Percentiles rank a stretch among this genome's conserved stretches.
phyloP scores from a whole-genome alignment of 2,329 filamentous ascomycete genomes.

The Curvularia lunata region DNA sequence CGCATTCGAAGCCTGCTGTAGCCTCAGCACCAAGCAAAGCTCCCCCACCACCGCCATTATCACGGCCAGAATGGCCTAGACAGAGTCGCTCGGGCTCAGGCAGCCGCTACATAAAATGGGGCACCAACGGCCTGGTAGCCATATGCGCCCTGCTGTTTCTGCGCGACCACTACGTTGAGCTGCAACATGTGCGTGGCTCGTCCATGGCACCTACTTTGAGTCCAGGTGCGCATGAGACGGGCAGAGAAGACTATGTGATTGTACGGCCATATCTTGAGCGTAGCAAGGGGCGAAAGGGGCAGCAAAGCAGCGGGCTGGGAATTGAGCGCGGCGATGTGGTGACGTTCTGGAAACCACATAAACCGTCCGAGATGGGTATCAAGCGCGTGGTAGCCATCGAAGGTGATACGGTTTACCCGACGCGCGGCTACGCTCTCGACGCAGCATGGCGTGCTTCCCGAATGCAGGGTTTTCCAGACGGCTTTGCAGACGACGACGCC shows the following conservation, averaged over 20 bases:
- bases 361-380: conserved; percentile 72
- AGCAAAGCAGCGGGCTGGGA: conserved; percentile 13
- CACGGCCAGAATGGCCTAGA: conserved; percentile 15
- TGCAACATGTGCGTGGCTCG: conserved; percentile 48
- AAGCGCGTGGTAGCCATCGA: conserved; percentile 85
- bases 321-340: conserved; percentile 55
- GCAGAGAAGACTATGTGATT: conserved; percentile 48
- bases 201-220: conserved; percentile 57
- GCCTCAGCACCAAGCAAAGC: conserved; percentile 5
- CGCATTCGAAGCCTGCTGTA: conserved; percentile 6
- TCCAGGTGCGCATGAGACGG: conserved; percentile 50
- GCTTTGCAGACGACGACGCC: conserved; percentile 33
- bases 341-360: conserved; percentile 61
- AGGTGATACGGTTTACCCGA: conserved; percentile 71
- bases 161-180: conserved; percentile 51
- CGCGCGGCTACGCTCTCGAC: conserved; percentile 56
- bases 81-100: conserved; percentile 11
- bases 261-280: conserved; percentile 36
- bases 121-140: conserved; percentile 22
- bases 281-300: neutral
- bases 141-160: conserved; percentile 35
- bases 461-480: conserved; percentile 35
- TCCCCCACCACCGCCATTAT: conserved; percentile 7
- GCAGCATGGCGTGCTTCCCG: neutral
- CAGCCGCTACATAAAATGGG: conserved; percentile 21